These are phyloP conservation scores for Trichophyton simii DNA, from an alignment of 2,329 filamentous ascomycete species.

Conservation along the genomic window DNA sequence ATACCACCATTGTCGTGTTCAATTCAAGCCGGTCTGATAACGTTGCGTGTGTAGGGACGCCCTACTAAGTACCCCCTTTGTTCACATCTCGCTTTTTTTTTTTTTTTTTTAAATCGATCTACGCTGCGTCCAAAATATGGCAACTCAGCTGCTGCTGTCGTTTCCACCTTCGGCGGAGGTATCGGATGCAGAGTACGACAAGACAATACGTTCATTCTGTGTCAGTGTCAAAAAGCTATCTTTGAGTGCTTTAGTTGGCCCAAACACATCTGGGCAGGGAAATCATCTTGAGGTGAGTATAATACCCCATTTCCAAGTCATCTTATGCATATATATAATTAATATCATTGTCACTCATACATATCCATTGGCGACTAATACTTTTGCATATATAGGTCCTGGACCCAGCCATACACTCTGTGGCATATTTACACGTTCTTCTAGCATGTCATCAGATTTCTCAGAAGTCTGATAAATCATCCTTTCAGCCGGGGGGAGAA, in stretches of 20 bases:
- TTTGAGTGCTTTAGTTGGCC: conserved; percentile 21
- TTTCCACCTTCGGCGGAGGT: conserved; percentile 29
- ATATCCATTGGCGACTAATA: not conserved
- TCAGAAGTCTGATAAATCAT: conserved; percentile 25
- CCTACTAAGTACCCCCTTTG: not conserved
- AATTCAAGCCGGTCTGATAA: not conserved
- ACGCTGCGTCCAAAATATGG: not conserved
- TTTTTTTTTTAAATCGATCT: not conserved
- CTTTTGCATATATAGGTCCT: conserved; percentile 18
- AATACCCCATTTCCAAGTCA: not conserved
- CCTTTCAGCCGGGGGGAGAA: conserved; percentile 31
- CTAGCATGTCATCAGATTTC: conserved; percentile 34
- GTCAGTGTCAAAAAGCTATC: conserved; percentile 26
- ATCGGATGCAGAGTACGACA: conserved; percentile 34
- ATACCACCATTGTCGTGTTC: not conserved
- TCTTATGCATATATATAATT: not conserved
- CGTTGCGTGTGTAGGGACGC: not conserved
- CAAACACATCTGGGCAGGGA: conserved; percentile 22
- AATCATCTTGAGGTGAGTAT: conserved; percentile 25
- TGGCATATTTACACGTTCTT: conserved; percentile 47
- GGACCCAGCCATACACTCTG: conserved; percentile 46
- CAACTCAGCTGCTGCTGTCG: conserved; percentile 19
- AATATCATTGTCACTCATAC: not conserved
- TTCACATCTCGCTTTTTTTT: not conserved
- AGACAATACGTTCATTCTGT: conserved; percentile 29